Percentiles rank a stretch among this genome's conserved stretches.
Evolutionary conservation across 805 yeast genomes (phyloP).

Genomic region (Naumovozyma dairenensis): DNA sequence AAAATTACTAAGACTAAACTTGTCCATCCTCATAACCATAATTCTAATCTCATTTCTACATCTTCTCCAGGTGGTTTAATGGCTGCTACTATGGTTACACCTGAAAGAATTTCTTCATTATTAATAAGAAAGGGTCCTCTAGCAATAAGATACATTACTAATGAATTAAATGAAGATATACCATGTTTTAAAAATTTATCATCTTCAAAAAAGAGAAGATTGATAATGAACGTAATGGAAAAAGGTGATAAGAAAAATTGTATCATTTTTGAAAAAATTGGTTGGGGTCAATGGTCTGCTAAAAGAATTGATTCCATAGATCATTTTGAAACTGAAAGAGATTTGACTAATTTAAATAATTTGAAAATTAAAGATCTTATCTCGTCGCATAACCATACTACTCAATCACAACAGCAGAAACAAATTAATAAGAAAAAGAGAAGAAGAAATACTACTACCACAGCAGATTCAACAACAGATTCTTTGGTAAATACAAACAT

Average conservation of each 20-base stretch:
- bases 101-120: slow-evolving; percentile 61
- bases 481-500: too few relatives aligned
- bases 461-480: too few relatives aligned
- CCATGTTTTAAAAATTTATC: slow-evolving; percentile 73
- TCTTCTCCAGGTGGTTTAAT: slow-evolving; percentile 83
- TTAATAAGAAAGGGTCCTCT: slow-evolving; percentile 71
- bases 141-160: slow-evolving; percentile 83
- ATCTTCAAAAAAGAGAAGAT: slow-evolving; percentile 77
- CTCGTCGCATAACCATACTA: slow-evolving; percentile 19
- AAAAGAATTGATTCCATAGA: slow-evolving; percentile 36
- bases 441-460: not conserved
- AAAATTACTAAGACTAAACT: too few relatives aligned
- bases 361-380: slow-evolving; percentile 37
- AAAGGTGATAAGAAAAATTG: slow-evolving; percentile 44
- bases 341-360: slow-evolving; percentile 31
- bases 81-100: slow-evolving; percentile 78
- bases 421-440: slow-evolving; percentile 1
- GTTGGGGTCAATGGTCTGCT: slow-evolving; percentile 96
- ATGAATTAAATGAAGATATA: slow-evolving; percentile 63
- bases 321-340: slow-evolving; percentile 32
- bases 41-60: slow-evolving; percentile 41
- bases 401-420: slow-evolving; percentile 4
- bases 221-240: slow-evolving; percentile 84
- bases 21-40: too few relatives aligned
- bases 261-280: slow-evolving; percentile 80